Evolutionary conservation across 331 rosid genomes (phyloP).

Genomic region (Prunus yedoensis): DNA sequence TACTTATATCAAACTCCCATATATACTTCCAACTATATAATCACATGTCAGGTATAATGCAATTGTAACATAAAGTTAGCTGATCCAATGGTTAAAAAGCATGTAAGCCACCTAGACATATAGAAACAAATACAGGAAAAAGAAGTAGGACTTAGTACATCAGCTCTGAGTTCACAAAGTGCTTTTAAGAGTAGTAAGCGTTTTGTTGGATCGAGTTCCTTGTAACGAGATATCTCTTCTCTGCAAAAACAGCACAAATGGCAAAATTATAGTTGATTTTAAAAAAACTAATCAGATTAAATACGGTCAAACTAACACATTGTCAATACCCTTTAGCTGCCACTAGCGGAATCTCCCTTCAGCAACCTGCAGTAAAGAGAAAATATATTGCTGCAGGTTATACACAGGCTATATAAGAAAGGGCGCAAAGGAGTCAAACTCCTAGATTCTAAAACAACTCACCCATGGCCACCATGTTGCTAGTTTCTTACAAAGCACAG

Average conservation of each 20-base stretch:
- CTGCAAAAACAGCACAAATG: conserved; percentile 47
- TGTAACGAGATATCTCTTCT: conserved; percentile 70
- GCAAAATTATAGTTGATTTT: not conserved
- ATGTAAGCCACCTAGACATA: not conserved
- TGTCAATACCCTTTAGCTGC: conserved; percentile 68
- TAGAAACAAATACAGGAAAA: not conserved
- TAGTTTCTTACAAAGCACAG: conserved; percentile 74
- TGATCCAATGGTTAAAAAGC: not conserved
- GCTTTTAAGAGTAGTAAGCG: conserved; percentile 76
- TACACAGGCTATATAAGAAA: not conserved
- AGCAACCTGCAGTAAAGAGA: conserved; percentile 60
- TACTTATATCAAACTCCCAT: too few species aligned
- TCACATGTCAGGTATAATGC: not conserved
- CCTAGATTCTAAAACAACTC: conserved; percentile 26
- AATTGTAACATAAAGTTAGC: not conserved
- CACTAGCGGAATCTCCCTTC: conserved; percentile 76
- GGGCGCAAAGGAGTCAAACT: not conserved
- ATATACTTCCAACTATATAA: not conserved
- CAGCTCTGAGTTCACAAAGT: conserved; percentile 86
- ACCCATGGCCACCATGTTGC: conserved; percentile 91
- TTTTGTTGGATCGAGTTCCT: conserved; percentile 62
- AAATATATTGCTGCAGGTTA: conserved; percentile 14
- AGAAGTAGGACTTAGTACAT: conserved; percentile 39
- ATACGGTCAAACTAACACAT: not conserved
- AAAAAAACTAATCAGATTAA: not conserved